These are phyloP conservation scores for Spizellomyces sp. DNA, from an alignment of 192 early-diverging fungal species.

Conservation along the genomic window DNA sequence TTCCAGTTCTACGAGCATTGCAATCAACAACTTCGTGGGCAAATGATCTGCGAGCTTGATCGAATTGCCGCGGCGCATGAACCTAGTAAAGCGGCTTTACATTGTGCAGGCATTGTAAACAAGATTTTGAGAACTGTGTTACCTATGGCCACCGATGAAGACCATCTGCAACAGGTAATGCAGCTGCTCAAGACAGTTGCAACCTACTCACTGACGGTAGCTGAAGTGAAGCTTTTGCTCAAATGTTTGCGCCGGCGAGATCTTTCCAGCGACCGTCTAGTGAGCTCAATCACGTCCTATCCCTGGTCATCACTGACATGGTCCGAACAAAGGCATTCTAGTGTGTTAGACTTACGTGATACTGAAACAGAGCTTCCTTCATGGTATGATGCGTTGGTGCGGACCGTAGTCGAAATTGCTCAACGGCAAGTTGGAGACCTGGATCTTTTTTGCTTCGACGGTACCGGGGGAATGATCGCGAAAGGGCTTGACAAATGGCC, in stretches of 20 bases:
- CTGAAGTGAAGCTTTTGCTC: constrained; percentile 41
- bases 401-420: constrained; percentile 34
- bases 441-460: constrained; percentile 49
- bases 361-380: constrained; percentile 24
- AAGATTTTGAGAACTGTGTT: constrained; percentile 35
- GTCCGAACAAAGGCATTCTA: not conserved
- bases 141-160: constrained; percentile 6
- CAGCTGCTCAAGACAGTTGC: constrained; percentile 39
- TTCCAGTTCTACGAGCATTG: constrained; percentile 25
- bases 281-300: too few species aligned
- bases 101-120: constrained; percentile 18
- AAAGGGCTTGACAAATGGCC: constrained; percentile 39
- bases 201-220: constrained; percentile 40
- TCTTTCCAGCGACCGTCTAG: not conserved
- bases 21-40: constrained; percentile 7
- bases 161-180: constrained; percentile 32
- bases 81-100: constrained; percentile 43
- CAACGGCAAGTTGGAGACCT: constrained; percentile 41
- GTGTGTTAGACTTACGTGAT: not conserved
- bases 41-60: constrained; percentile 29
- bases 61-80: constrained; percentile 34
- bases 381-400: constrained; percentile 39
- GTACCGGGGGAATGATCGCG: constrained; percentile 34
- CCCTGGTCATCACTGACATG: not conserved
- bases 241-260: constrained; percentile 25